Evolutionary conservation across 176 grass and related monocot species (phyloP).

Genomic region (Musa troglodytarum): DNA sequence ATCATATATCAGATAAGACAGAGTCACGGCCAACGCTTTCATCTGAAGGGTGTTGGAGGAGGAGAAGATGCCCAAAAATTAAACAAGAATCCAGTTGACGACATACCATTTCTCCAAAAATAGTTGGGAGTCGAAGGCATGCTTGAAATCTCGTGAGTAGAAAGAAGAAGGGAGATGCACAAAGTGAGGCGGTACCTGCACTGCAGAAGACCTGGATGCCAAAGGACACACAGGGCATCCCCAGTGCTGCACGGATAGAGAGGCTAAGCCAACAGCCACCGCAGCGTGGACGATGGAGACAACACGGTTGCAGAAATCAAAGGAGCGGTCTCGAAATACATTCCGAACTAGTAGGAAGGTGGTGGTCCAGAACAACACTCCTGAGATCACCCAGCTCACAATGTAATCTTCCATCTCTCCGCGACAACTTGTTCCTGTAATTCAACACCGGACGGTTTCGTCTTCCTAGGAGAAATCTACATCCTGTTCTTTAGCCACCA

Average conservation of each 20-base stretch:
- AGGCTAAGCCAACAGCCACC: constrained; percentile 18
- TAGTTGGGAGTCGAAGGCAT: too few species aligned
- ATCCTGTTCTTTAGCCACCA: too few species aligned
- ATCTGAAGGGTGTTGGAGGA: constrained; percentile 14
- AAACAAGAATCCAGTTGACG: too few species aligned
- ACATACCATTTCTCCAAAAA: too few species aligned
- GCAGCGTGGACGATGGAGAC: constrained; percentile 21
- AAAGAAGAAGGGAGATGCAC: too few species aligned
- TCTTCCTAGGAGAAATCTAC: too few species aligned
- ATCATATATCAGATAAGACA: constrained; percentile 33
- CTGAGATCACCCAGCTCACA: constrained; percentile 15
- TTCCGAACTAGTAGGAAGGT: constrained; percentile 14
- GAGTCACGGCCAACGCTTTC: constrained; percentile 26
- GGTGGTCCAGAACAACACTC: constrained; percentile 18
- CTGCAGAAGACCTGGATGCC: constrained; percentile 12
- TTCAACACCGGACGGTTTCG: too few species aligned
- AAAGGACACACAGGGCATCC: constrained; percentile 24
- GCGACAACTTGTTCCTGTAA: too few species aligned
- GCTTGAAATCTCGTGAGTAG: too few species aligned
- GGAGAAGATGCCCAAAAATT: neutral
- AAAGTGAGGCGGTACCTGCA: constrained; percentile 6
- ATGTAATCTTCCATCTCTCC: constrained; percentile 24
- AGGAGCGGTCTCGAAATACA: constrained; percentile 18
- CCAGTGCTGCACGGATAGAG: constrained; percentile 27
- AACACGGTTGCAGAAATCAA: constrained; percentile 30